Base-by-base conservation (phyloP, 352 stramenopile genomes). In the Plasmopara halstedii region DNA sequence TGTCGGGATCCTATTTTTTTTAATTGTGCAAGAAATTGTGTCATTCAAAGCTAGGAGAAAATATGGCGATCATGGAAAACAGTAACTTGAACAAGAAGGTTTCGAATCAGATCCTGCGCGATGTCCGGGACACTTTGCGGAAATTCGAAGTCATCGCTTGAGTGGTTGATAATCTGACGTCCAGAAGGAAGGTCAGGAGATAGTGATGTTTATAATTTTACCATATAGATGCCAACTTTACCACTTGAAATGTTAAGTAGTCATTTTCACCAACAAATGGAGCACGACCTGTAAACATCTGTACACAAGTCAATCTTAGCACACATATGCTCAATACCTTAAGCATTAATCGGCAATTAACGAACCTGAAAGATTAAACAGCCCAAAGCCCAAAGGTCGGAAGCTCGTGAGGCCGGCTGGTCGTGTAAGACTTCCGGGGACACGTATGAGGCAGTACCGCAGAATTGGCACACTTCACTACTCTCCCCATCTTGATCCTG, bases 371-470 rank as follows among this genome's bases (percentile, higher is more conserved):
- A 97, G 29, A 96, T 61, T 37, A 97, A 81, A 52, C 86, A 96
- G 19, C 88, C 89, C 23, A 96, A 51, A 6, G 89, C 89, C 89
- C 89, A 97, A 19, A 97, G 56, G 51, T 97, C 89, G 17, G 82
- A 86, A 7, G 71, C 67, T 19, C 73, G 62, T n/a, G 74, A 76
- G 31, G 84, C 83, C 9, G 75, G 65, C 36, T 88, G 62, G 46
- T 95, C 89, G 36, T 89, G 66, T 22, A 97, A 56, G 23, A 97
- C 85, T 62, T 97, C 89, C 3, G 89, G 89, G 5, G 84, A 95
- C 2, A 97, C 83, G 41, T 96, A 97, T 10, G 84, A 87, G 4
- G 90, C 87, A 1, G 89, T 97, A 18, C 89, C 89, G 22, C 82
- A 88, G 55, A 96, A 96, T 50, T 85, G 79, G 34, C 61, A 85